Evolutionary conservation across 345 rosid species (phyloP).

Genomic region (Gossypium mustelinum): DNA sequence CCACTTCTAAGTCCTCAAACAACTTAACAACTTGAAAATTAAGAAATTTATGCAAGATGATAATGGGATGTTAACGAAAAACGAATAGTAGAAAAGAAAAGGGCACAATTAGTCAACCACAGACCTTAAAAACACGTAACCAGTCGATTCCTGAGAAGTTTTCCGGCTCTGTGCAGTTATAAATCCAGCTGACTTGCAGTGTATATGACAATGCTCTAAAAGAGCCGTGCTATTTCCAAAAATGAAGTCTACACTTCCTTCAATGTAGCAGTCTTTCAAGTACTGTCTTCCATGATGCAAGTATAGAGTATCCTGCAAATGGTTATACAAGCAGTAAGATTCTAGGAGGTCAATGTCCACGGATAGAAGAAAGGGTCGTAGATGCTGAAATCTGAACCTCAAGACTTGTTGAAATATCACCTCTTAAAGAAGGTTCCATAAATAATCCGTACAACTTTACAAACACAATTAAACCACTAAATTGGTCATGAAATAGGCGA

Average conservation of each 20-base stretch:
- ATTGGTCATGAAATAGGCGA: background rate
- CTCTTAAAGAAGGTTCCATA: background rate
- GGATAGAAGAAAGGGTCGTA: background rate
- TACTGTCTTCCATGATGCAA: slow-evolving; percentile 90
- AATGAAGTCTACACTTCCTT: slow-evolving; percentile 92
- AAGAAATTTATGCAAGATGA: background rate
- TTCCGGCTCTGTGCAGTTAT: slow-evolving; percentile 96
- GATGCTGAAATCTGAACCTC: background rate
- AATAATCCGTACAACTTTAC: background rate
- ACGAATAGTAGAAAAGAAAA: background rate
- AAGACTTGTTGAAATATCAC: background rate
- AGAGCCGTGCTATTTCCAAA: slow-evolving; percentile 94
- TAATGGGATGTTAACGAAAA: background rate
- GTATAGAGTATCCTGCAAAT: slow-evolving; percentile 80
- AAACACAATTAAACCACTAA: background rate
- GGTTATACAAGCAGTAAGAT: background rate
- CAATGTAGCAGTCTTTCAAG: slow-evolving; percentile 80
- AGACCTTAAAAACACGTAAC: slow-evolving; percentile 86
- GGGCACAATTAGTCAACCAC: slow-evolving; percentile 2
- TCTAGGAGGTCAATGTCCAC: background rate
- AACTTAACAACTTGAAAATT: background rate
- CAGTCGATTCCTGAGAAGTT: slow-evolving; percentile 87
- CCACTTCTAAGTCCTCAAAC: background rate
- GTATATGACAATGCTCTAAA: slow-evolving; percentile 92
- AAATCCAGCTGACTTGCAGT: slow-evolving; percentile 84